A percentile compares a stretch with the other conserved stretches of the same genome.
phyloP scores from a whole-genome alignment of 2,329 filamentous ascomycete genomes.

The Davidsoniella virescens region DNA sequence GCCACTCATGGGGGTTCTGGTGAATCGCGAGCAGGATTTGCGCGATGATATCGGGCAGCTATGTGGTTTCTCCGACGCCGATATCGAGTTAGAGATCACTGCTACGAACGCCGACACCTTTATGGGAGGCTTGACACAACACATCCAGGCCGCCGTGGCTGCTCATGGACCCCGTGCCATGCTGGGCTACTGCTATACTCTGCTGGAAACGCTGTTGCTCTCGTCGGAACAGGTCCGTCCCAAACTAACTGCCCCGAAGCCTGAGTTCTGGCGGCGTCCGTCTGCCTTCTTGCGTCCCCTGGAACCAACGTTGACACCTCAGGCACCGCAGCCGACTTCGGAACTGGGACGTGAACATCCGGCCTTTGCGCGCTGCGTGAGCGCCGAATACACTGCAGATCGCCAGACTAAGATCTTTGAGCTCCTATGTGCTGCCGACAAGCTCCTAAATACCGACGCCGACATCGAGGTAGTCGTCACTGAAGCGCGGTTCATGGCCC shows the following conservation, averaged over 20 bases:
- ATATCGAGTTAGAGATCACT: background rate
- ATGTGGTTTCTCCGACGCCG: slow-evolving; percentile 3
- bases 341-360: background rate
- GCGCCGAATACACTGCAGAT: background rate
- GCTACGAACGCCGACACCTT: slow-evolving; percentile 1
- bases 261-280: slow-evolving; percentile 9
- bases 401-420: slow-evolving; percentile 1
- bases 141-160: background rate
- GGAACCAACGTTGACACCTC: background rate
- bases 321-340: background rate
- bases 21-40: slow-evolving; percentile 4
- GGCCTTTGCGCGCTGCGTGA: background rate
- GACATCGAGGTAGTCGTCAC: background rate
- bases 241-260: slow-evolving; percentile 3
- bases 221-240: slow-evolving; percentile 1
- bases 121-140: background rate
- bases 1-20: background rate
- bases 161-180: background rate
- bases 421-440: background rate
- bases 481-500: slow-evolving; percentile 4
- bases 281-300: slow-evolving; percentile 1
- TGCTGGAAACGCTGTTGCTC: slow-evolving; percentile 1
- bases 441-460: background rate
- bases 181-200: slow-evolving; percentile 7
- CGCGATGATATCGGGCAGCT: slow-evolving; percentile 8